These are phyloP conservation scores for Zanthoxylum bungeanum DNA, from an alignment of 345 rosid genomes.

Conservation along the genomic window DNA sequence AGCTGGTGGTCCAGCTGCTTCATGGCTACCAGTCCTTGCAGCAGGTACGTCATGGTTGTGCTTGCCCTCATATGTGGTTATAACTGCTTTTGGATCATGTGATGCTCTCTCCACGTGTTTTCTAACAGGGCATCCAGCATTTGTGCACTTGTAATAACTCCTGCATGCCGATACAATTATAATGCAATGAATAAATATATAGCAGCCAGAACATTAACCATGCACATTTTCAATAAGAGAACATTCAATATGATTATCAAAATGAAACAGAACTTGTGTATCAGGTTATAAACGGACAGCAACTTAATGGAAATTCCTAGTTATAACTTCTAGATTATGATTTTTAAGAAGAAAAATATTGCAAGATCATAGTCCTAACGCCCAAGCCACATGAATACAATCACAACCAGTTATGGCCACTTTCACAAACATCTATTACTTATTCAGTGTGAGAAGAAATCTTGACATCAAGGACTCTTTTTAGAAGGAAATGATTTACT, in stretches of 20 bases:
- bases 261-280: not conserved
- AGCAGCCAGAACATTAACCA: not conserved
- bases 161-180: slow-evolving; percentile 36
- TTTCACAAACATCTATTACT: not conserved
- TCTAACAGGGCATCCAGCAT: slow-evolving; percentile 89
- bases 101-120: slow-evolving; percentile 99
- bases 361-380: not conserved
- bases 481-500: not conserved
- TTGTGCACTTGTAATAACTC: slow-evolving; percentile 98
- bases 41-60: slow-evolving; percentile 94
- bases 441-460: slow-evolving; percentile 1
- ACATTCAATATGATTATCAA: not conserved
- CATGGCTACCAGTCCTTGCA: slow-evolving; percentile 65
- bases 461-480: not conserved
- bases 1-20: slow-evolving; percentile 47
- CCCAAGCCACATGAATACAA: not conserved
- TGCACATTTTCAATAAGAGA: not conserved
- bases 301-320: not conserved
- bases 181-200: not conserved
- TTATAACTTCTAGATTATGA: not conserved
- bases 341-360: not conserved
- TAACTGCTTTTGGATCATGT: slow-evolving; percentile 96
- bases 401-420: not conserved
- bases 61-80: slow-evolving; percentile 97
- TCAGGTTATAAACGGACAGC: no score